Base-by-base conservation (phyloP, 139 green algal species). In the Pseudopediastrum boryanum region DNA sequence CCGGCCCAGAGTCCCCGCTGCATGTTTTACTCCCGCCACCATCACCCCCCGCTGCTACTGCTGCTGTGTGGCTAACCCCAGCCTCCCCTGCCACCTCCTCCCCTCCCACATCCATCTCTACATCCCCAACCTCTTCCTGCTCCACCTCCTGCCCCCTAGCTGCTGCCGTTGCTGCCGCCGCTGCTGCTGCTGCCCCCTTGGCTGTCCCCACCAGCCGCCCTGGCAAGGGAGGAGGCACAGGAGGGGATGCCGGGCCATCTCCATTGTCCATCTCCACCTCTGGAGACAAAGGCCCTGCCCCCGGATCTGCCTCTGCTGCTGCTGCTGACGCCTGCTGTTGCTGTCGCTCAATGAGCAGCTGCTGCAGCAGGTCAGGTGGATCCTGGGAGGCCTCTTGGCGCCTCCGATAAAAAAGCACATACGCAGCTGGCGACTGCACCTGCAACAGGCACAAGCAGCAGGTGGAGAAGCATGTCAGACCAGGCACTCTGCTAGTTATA, bases 341-440 rank as follows among this genome's bases (percentile, higher is more conserved):
- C 70, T n/a, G 21, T 46, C 42, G 46, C 7, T 39, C 27, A 6
- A 10, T 12, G 63, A 76, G 59, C 4, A 84, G 69, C 31, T 73
- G 39, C 0, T 48, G 21, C 36, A 85, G 33, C 38, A 76, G 43
- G 56, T 78, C 35, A 3, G 66, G 77, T 4, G 79, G 46, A 58
- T 92, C 87, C 38, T 52, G 23, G 31, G 52, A 48, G 36, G 79
- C 78, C 4, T 72, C 83, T 42, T 71, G 27, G 1, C 72, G 82
- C 42, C 92, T 87, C 16, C 88, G 82, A 81, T 98, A 99, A 85
- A 99, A 99, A 9, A 99, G 90, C 59, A 99, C 78, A 77, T 99
- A 99, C 2, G 94, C 96, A 9, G 94, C 89, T 23, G 77, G 51
- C 25, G 86, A 89, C 29, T 80, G 46, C 1, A 81, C 75, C 75